Conservation (phyloP, 768 basidiomycete genomes). For the Cyathus striatus region DNA sequence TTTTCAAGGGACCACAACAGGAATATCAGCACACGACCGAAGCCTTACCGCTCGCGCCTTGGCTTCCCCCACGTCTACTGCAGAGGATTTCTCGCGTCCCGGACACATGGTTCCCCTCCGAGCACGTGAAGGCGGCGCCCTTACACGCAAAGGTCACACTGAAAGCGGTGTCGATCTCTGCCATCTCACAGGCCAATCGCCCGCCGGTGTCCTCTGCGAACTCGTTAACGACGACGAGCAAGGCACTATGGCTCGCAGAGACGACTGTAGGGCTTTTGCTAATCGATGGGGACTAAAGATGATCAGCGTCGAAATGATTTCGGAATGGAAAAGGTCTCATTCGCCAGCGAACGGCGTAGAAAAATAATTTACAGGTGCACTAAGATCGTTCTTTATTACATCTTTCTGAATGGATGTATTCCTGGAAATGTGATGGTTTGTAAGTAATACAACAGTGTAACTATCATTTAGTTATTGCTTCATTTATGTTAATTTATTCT, state of each 20-base stretch:
- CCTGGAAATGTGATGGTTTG: not conserved
- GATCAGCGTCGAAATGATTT: slow-evolving; percentile 89
- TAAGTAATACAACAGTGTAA: no score
- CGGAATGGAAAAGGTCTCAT: slow-evolving; percentile 38
- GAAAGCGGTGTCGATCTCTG: slow-evolving; percentile 90
- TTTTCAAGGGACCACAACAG: slow-evolving; percentile 78
- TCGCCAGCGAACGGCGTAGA: slow-evolving; percentile 8
- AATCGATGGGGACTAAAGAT: slow-evolving; percentile 87
- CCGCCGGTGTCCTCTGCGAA: slow-evolving; percentile 89
- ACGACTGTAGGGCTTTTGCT: slow-evolving; percentile 91
- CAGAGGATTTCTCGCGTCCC: slow-evolving; percentile 82
- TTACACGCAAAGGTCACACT: slow-evolving; percentile 89
- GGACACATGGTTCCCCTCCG: slow-evolving; percentile 95
- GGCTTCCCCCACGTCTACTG: slow-evolving; percentile 47
- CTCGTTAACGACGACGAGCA: slow-evolving; percentile 86
- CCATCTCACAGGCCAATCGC: slow-evolving; percentile 57
- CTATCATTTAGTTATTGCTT: not conserved
- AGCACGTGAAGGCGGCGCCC: slow-evolving; percentile 78
- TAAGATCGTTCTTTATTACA: no score
- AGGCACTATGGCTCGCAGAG: slow-evolving; percentile 92
- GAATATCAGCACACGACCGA: slow-evolving; percentile 95
- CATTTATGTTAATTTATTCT: not conserved
- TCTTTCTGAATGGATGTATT: no score
- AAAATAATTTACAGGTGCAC: not conserved
- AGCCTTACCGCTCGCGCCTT: slow-evolving; percentile 82